Conservation (phyloP, 2,329 filamentous ascomycete genomes). For the Tolypocladium sp. region DNA sequence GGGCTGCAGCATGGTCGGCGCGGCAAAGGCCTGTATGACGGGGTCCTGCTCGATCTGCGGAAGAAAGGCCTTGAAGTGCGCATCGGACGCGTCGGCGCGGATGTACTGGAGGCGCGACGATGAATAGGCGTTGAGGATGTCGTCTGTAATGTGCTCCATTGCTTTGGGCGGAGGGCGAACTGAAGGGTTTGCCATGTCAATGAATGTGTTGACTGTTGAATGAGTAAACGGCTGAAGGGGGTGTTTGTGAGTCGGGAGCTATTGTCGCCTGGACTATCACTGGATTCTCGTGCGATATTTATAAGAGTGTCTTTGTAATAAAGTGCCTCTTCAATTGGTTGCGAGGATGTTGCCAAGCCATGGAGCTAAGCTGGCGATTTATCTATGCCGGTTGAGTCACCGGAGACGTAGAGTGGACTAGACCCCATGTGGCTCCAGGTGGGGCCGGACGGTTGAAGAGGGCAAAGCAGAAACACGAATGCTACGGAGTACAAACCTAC, state of each 20-base stretch:
- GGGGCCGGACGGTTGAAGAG: no score
- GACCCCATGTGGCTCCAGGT: no score
- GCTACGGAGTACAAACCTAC: no score
- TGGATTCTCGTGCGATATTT: background rate
- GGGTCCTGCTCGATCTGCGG: constrained; percentile 7
- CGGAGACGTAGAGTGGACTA: background rate
- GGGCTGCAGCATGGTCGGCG: constrained; percentile 4
- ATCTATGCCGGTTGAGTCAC: background rate
- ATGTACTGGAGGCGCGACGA: constrained; percentile 10
- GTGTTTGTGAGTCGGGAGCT: background rate
- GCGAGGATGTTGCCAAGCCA: background rate
- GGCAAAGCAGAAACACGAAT: no score
- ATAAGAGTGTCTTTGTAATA: no score
- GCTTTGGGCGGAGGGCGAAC: background rate
- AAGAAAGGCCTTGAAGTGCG: constrained; percentile 7
- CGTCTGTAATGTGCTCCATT: background rate
- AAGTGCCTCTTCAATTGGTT: background rate
- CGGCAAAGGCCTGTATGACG: constrained; percentile 6
- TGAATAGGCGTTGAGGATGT: constrained; percentile 2
- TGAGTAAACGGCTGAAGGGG: background rate
- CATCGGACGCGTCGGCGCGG: constrained; percentile 7
- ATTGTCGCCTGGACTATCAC: background rate
- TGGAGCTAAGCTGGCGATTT: no score
- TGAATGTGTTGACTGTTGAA: background rate
- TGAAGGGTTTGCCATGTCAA: background rate